A percentile compares a stretch with the other conserved stretches of the same genome.
These are phyloP conservation scores for Rhizomucor pusillus DNA, from an alignment of 371 early-diverging fungal genomes.

Conservation along the genomic window DNA sequence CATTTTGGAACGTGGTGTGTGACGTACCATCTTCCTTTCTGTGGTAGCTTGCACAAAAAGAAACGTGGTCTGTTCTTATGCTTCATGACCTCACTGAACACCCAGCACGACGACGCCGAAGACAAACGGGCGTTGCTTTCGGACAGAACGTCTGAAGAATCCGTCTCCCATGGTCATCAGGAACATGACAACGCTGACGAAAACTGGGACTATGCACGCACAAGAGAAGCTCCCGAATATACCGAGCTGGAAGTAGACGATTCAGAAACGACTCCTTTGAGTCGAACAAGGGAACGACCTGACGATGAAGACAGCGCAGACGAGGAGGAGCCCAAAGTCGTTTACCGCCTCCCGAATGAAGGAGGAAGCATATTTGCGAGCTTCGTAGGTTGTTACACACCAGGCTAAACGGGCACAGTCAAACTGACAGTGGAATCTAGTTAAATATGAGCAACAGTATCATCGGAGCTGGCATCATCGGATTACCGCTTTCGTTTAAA, in stretches of 20 bases:
- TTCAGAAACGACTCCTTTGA: constrained; percentile 14
- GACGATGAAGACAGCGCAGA: constrained; percentile 16
- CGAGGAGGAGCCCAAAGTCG: constrained; percentile 18
- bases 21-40: no score
- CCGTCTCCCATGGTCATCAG: no score
- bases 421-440: constrained; percentile 33
- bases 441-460: constrained; percentile 79
- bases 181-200: no score
- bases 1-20: no score
- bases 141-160: no score
- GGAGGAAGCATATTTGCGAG: constrained; percentile 47
- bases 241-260: constrained; percentile 41
- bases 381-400: constrained; percentile 36
- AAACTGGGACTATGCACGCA: no score
- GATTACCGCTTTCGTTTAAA: constrained; percentile 61
- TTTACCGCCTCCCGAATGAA: constrained; percentile 38
- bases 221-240: constrained; percentile 19
- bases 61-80: no score
- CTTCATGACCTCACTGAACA: no score
- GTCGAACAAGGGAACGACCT: not conserved
- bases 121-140: no score
- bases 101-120: no score
- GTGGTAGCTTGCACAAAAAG: no score
- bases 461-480: constrained; percentile 74
- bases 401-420: constrained; percentile 1